Base-by-base conservation (phyloP, 257 asterid species). In the Solanum sparsipilum region DNA sequence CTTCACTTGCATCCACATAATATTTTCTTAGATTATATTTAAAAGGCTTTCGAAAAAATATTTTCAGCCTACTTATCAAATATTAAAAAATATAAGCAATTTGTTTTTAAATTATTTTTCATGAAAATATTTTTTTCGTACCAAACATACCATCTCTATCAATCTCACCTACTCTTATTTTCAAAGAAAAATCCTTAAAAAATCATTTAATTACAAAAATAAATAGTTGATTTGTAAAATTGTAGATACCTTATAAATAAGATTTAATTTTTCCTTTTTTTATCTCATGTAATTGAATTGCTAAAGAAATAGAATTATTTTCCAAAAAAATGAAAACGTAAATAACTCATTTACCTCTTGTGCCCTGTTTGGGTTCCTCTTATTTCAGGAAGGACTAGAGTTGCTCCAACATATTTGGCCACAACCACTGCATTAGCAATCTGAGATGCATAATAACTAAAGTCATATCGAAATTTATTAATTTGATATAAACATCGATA, bases 321-420 rank as follows among this genome's bases (percentile, higher is more conserved):
- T 74, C 20, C 52, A 29, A 15, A 39, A 13, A 32, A 9, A 34
- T 23, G 5, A 38, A 23, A 25, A 25, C 13, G 3, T 25, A 41
- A 41, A 41, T 7, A 21, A 25, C 36, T 4, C 8, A 81, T 76
- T 63, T 46, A 94, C 98, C 94, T 89, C 84, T 85, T 93, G 4
- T 86, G 75, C 11, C 89, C 87, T 1, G 38, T 48, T 86, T 90
- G 92, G 87, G 79, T 81, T 86, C 90, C 93, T 88, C 34, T 86
- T 63, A 95, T 89, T 72, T 91, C 92, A 74, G 95, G 98, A 84
- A 95, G 93, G 72, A 91, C 94, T 25, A 95, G 92, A 36, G 89
- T 89, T 81, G 97, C 98, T 63, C 94, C 94, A n/a, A 94, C 94
- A 79, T 92, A 90, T 74, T 74, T 91, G 20, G 97, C 97, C 27